phyloP scores from a whole-genome alignment of 495 filamentous ascomycete genomes.

The Bathelium albidoporum region DNA sequence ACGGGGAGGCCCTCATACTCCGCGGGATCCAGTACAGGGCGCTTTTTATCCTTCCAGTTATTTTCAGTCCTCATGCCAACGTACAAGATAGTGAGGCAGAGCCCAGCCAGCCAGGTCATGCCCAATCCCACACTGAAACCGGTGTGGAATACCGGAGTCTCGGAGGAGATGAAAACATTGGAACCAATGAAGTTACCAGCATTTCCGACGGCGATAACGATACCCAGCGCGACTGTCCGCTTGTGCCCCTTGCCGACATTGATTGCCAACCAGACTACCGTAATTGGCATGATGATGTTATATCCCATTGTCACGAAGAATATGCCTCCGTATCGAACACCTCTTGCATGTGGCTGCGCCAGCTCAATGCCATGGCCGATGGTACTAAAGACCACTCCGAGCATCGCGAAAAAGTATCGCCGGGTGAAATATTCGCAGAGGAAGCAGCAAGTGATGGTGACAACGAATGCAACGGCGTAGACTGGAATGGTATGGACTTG shows the following conservation, averaged over 20 bases:
- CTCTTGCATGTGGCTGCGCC: slow-evolving; percentile 1
- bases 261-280: slow-evolving; percentile 19
- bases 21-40: slow-evolving; percentile 3
- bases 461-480: slow-evolving; percentile 5
- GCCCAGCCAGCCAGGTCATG: slow-evolving; percentile 11
- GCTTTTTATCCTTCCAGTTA: slow-evolving; percentile 5
- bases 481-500: slow-evolving; percentile 10
- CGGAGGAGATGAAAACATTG: slow-evolving; percentile 16
- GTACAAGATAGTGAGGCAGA: slow-evolving; percentile 13
- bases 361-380: slow-evolving; percentile 7
- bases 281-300: slow-evolving; percentile 10
- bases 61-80: slow-evolving; percentile 13
- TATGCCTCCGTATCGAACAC: slow-evolving; percentile 6
- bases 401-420: slow-evolving; percentile 8
- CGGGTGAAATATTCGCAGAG: not conserved
- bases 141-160: slow-evolving; percentile 18
- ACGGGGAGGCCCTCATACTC: slow-evolving; percentile 3
- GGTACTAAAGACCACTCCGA: not conserved
- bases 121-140: slow-evolving; percentile 19
- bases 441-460: not conserved
- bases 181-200: slow-evolving; percentile 15
- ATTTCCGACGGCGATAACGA: slow-evolving; percentile 19
- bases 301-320: slow-evolving; percentile 4
- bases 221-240: slow-evolving; percentile 17
- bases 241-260: slow-evolving; percentile 22